These are phyloP conservation scores for Collybiopsis luxurians DNA, from an alignment of 768 basidiomycete genomes.

Conservation along the genomic window DNA sequence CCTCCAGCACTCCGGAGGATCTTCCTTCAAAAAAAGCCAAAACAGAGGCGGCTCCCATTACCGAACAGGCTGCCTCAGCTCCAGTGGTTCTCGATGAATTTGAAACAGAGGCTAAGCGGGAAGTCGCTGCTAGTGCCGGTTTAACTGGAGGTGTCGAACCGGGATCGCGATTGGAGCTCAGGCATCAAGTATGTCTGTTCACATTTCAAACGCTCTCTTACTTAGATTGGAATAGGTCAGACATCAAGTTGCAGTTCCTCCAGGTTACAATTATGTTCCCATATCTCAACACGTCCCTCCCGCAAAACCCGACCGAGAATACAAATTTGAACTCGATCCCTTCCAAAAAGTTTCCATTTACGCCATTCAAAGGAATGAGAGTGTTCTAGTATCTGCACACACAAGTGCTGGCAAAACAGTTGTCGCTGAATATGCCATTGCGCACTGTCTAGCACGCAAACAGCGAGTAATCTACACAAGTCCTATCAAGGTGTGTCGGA, in stretches of 20 bases:
- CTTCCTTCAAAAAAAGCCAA: conserved; percentile 46
- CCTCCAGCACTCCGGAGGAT: conserved; percentile 29
- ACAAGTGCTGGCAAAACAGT: conserved; percentile 99
- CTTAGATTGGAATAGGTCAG: conserved; percentile 63
- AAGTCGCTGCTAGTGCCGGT: conserved; percentile 87
- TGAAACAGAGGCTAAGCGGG: conserved; percentile 90
- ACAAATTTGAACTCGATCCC: conserved; percentile 96
- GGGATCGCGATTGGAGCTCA: conserved; percentile 70
- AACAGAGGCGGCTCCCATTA: not conserved
- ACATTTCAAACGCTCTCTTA: conserved; percentile 1
- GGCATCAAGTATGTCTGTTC: conserved; percentile 63
- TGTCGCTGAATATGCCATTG: conserved; percentile 99
- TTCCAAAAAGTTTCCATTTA: conserved; percentile 95
- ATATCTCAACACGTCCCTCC: conserved; percentile 92
- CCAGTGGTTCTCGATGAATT: conserved; percentile 92
- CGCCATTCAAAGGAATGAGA: conserved; percentile 96
- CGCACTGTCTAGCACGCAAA: conserved; percentile 89
- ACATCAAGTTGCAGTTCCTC: conserved; percentile 95
- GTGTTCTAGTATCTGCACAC: conserved; percentile 96
- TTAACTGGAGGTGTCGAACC: conserved; percentile 71
- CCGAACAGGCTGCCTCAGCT: conserved; percentile 32
- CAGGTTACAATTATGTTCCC: conserved; percentile 85
- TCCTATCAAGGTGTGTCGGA: conserved; percentile 88
- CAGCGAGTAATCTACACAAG: conserved; percentile 98
- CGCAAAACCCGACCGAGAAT: conserved; percentile 85